These are phyloP conservation scores for Cystobasidium sp. DNA, from an alignment of 1,284 basidiomycete genomes.

Conservation along the genomic window DNA sequence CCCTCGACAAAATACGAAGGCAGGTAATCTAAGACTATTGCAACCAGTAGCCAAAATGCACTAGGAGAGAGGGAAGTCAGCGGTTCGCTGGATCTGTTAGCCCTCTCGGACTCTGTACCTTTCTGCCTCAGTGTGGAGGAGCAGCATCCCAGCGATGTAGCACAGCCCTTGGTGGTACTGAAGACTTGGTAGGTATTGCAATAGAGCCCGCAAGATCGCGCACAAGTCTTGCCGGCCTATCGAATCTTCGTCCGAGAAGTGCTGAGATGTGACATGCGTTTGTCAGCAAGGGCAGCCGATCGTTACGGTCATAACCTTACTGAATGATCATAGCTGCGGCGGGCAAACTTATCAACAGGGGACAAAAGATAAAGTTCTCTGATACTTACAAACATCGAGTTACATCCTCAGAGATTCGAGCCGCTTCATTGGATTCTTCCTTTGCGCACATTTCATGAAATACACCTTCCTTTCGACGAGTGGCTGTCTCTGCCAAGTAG, in stretches of 20 bases:
- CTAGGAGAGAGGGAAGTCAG: neutral
- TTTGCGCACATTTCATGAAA: constrained; percentile 35
- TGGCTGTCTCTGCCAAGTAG: constrained; percentile 20
- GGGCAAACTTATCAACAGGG: neutral
- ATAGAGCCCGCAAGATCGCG: constrained; percentile 11
- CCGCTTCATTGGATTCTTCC: neutral
- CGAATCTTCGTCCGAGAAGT: constrained; percentile 16
- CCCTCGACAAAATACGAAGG: constrained; percentile 18
- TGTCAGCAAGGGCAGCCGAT: neutral
- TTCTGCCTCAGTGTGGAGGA: constrained; percentile 40
- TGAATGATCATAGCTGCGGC: constrained; percentile 13
- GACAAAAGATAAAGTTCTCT: neutral
- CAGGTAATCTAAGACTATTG: constrained; percentile 24
- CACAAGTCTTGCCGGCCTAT: constrained; percentile 20
- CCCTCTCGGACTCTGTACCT: neutral
- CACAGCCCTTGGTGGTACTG: constrained; percentile 28
- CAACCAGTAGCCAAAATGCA: constrained; percentile 43
- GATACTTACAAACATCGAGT: constrained; percentile 10
- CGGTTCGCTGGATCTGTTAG: neutral
- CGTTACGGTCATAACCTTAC: neutral
- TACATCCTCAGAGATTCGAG: constrained; percentile 17
- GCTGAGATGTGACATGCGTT: constrained; percentile 1
- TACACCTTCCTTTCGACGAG: neutral
- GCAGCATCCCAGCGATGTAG: constrained; percentile 29
- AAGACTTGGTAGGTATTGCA: constrained; percentile 22